Evolutionary conservation across 2,329 filamentous ascomycete genomes (phyloP), one percentile per base, ranked within the genome.

Genomic region (Hypoxylon sp.): DNA sequence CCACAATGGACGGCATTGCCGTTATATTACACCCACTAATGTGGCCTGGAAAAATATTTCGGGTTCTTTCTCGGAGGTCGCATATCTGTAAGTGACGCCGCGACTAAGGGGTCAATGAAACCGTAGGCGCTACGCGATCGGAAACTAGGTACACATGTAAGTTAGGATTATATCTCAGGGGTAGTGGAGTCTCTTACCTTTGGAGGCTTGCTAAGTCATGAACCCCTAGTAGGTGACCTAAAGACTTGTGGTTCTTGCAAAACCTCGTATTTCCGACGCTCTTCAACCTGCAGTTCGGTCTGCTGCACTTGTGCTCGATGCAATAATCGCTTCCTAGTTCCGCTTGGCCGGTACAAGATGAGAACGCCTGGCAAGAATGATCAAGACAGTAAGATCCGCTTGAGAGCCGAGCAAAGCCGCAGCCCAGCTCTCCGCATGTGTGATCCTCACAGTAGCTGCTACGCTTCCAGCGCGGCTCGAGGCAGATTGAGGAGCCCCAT

Each of bases 341-440:
- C 5, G 69, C 67, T 36, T 69, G 69, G 13, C 63, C 67, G 2
- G 58, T 65, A 11, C 69, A 71, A 4, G 66, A 65, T 9, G 63
- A 57, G 2, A 63, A 67, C 6, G 60, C 69, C 23, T 67, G 69
- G 23, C 69, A 71, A 19, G 69, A 71, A 52, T 71, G 69, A 23
- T 71, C 69, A 13, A 52, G n/a, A 34, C 69, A 71, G 49, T 71
- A 71, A 6, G 69, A 67, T 32, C 69, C 69, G 9, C 56, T 67
- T 10, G 63, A 28, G 11, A 50, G 13, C 10, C 67, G 63, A 2
- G 69, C 34, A 11, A 69, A 69, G 9, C 67, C 69, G n/a, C 69
- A 71, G 14, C 69, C 69, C 61, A 69, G 67, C 52, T 71, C 69
- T 34, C 69, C 69, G 34, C 69, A 71, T 11, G 69, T 71, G 28